Base-by-base conservation (phyloP, 192 early-diverging fungal species). In the Diversispora eburnea region DNA sequence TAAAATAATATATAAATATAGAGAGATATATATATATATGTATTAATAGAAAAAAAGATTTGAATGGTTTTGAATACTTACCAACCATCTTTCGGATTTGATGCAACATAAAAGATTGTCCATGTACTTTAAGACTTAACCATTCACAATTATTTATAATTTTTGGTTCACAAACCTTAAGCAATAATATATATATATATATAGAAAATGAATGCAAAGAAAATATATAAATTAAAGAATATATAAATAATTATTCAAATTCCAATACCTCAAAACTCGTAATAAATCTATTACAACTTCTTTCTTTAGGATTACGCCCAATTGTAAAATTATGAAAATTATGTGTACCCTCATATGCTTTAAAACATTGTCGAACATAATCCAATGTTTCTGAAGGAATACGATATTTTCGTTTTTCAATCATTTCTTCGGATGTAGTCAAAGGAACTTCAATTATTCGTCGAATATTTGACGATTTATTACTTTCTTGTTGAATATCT, bases 51-150 rank as follows among this genome's bases (percentile, higher is more conserved):
- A 58, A 10, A 52, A 15, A 33, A 9, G 19, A 33, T 9, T 13
- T 22, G 15, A 25, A 4, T 48, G 84, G 19, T 13, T 9, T 13
- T 22, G 15, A 25, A 4, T 48, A 83, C 88, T 80, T 77, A 83
- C 95, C 93, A 72, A 99, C 93, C 98, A 99, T 99, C 77, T 98
- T 98, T 48, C 98, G 91, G 75, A 99, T 99, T 83, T 99, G 98
- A 83, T 99, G 97, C 45, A 99, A 83, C 96, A 99, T 98, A 73
- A 99, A 99, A 51, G 92, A 91, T 80, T 98, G 96, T 4, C 98
- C 98, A 74, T 91, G 86, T 39, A 99, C 89, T 75, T 95, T 96
- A 41, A 96, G 78, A 43, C 90, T 91, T 33, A 99, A 77, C 98
- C 96, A 98, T 78, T 99, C 96, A 33, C 84, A 80, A 20, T 82